Base-by-base conservation (phyloP, 148 eudicot genomes). In the Bassia scoparia region DNA sequence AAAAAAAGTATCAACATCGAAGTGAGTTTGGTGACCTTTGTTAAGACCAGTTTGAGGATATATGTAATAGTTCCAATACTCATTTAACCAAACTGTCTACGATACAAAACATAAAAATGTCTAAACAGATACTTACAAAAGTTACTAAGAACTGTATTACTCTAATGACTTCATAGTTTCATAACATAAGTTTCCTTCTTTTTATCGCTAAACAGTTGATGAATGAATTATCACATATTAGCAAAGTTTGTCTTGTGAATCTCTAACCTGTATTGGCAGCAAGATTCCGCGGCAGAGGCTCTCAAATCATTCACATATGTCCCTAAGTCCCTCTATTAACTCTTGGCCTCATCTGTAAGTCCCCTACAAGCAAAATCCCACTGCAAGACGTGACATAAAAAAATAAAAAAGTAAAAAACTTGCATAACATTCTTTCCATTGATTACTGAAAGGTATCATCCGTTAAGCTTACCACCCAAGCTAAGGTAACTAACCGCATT, bases 221-320 rank as follows among this genome's bases (percentile, higher is more conserved):
- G 41, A 30, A 37, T 74, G 17, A 30, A 52, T 34, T 23, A 43
- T 27, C 2, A 58, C 18, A 27, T 50, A 49, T 34, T 66, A 10
- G 17, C 17, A 31, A 52, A 52, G 56, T 4, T 24, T 13, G 29
- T 10, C 33, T 30, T 58, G 20, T 38, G 34, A 55, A 62, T 65
- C 46, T 55, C 46, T 44, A 77, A 96, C 99, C 99, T 72, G 99
- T 88, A 81, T 96, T 96, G 72, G 96, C 97, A 66, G 96, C 97
- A 78, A 96, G 99, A 84, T 96, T 96, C 20, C 90, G 85, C 92
- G 99, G 85, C 99, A 96, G 65, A 96, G 87, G 71, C 83, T 88
- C 89, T 96, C 99, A 83, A 92, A 96, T 79, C 92, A 94, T 78
- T 90, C 99, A 82, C 91, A 84, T 79, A 91, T 88, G 74, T 90